A percentile compares a stretch with the other conserved stretches of the same genome.
Conservation (phyloP, 352 stramenopile species). For the Plasmopara halstedii region DNA sequence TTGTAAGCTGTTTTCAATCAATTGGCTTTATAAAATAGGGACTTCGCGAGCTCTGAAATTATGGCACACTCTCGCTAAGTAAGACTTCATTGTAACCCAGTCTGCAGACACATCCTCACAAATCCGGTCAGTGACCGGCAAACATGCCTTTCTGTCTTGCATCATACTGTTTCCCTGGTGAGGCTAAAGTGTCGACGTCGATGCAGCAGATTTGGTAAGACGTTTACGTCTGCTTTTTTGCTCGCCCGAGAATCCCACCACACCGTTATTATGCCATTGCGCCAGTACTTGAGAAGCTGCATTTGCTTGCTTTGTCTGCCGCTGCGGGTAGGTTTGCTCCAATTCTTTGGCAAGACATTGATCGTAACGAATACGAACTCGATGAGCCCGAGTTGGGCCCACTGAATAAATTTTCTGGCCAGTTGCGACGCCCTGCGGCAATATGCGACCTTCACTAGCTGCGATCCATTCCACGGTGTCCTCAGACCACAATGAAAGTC, state of each 20-base stretch:
- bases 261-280: constrained; percentile 4
- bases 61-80: no score
- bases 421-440: constrained; percentile 59
- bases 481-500: constrained; percentile 49
- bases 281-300: constrained; percentile 14
- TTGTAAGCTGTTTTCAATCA: no score
- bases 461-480: constrained; percentile 65
- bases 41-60: no score
- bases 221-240: constrained; percentile 35
- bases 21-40: no score
- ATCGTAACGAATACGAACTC: constrained; percentile 38
- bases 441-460: constrained; percentile 54
- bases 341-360: constrained; percentile 39
- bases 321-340: constrained; percentile 40
- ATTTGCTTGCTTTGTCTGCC: constrained; percentile 27
- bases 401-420: constrained; percentile 38
- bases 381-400: constrained; percentile 29
- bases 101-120: no score
- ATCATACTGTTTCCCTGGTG: background rate
- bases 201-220: constrained; percentile 12
- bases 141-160: no score
- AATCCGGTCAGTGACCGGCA: no score
- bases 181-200: constrained; percentile 9
- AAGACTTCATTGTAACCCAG: no score
- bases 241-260: constrained; percentile 8